Evolutionary conservation across 2,329 filamentous ascomycete genomes (phyloP).

Genomic region (Fusarium circinatum): DNA sequence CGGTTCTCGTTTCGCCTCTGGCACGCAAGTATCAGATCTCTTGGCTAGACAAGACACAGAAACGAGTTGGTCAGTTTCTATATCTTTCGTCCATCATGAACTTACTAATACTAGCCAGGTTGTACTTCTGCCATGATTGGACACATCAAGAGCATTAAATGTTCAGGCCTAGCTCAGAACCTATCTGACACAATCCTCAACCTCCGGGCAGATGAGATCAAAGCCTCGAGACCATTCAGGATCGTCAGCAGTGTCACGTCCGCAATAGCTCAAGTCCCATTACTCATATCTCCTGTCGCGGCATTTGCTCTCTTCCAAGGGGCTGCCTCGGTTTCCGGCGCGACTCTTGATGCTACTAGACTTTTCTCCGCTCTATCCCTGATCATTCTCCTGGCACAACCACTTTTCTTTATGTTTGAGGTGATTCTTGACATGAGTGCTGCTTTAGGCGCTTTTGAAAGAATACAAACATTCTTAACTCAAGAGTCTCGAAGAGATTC

Average conservation of each 20-base stretch:
- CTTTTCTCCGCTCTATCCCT: slow-evolving; percentile 57
- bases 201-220: slow-evolving; percentile 51
- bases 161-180: slow-evolving; percentile 51
- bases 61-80: slow-evolving; percentile 41
- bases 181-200: slow-evolving; percentile 44
- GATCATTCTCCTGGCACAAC: slow-evolving; percentile 51
- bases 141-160: slow-evolving; percentile 56
- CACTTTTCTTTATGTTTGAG: slow-evolving; percentile 54
- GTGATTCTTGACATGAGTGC: slow-evolving; percentile 51
- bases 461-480: slow-evolving; percentile 52
- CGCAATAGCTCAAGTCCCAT: slow-evolving; percentile 48
- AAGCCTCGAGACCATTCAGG: slow-evolving; percentile 49
- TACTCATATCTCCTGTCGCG: slow-evolving; percentile 49
- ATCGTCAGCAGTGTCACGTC: slow-evolving; percentile 49
- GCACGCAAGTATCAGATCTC: slow-evolving; percentile 45
- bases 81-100: rapidly evolving
- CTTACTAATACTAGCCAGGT: slow-evolving; percentile 21
- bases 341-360: slow-evolving; percentile 46
- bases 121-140: slow-evolving; percentile 50
- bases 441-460: slow-evolving; percentile 52
- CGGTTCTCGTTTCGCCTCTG: slow-evolving; percentile 41
- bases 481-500: slow-evolving; percentile 43
- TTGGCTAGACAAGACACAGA: slow-evolving; percentile 43
- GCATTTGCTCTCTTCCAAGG: slow-evolving; percentile 54
- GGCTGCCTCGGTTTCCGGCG: slow-evolving; percentile 40